Base-by-base conservation (phyloP, 371 early-diverging fungal genomes). In the Homolaphlyctis polyrhiza region DNA sequence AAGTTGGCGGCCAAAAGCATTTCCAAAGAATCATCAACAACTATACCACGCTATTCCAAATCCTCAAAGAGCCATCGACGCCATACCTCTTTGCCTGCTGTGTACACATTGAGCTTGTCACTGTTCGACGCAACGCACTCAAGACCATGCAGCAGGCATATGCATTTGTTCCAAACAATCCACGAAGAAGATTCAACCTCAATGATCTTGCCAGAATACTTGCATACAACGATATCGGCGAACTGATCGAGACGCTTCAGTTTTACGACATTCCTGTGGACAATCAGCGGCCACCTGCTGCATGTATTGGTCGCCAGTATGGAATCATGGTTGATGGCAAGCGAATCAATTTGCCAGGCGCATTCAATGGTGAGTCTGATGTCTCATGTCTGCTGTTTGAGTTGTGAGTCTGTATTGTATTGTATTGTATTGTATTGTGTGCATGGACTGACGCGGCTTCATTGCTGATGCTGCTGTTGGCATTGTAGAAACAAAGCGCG, bases 1-100 rank as follows among this genome's bases (percentile, higher is more conserved):
- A 78, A 0, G 70, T 79, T 8, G 83, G 83, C 62, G 89, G 88
- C 1, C n/a, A n/a, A n/a, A n/a, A n/a, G n/a, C n/a, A n/a, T n/a
- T n/a, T n/a, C n/a, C n/a, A n/a, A n/a, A n/a, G n/a, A n/a, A 77
- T 85, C 4, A 80, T 87, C 62, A 87, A 84, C 63, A 81, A 81
- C 35, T 87, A 83, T 51, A 70, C 84, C 1, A 70, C 76, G 25
- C 85, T 92, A 48, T 93, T 93, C 76, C 80, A 86, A 30, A 69
- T 81, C 32, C 67, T 92, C 2, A 80, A 75, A 6, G 76, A 83
- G 33, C 67, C 70, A 0, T 55, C 63, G 0, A 87, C 89, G 1
- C 80, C 92, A 0, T 89, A 87, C 47, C 71, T 93, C 34, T 73
- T 91, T 72, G 90, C 90, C 0, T 92, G 93, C 64, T 66, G 92